Conservation (phyloP, 2,329 filamentous ascomycete genomes). For the Fonsecaea multimorphosa region DNA sequence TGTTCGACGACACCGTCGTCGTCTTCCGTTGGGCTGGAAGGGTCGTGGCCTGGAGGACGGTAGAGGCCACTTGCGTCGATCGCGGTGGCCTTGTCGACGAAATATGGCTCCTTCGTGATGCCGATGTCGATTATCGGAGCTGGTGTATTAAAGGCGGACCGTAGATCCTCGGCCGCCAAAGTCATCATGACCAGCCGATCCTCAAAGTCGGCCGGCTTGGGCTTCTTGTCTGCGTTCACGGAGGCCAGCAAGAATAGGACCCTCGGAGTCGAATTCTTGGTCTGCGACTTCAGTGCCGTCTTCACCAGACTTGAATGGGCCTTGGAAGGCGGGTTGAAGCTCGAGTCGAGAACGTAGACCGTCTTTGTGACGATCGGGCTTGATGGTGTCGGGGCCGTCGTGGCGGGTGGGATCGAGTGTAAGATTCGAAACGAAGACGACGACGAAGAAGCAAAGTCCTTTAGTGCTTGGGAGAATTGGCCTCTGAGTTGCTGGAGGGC, state of each 20-base stretch:
- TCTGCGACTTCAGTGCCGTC: slow-evolving; percentile 53
- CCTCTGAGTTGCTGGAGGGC: slow-evolving; percentile 25
- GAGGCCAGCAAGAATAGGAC: slow-evolving; percentile 67
- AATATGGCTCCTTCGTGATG: slow-evolving; percentile 56
- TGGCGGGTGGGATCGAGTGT: slow-evolving; percentile 21
- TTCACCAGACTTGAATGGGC: slow-evolving; percentile 64
- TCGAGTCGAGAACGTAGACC: slow-evolving; percentile 69
- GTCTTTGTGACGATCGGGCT: slow-evolving; percentile 22
- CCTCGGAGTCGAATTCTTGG: slow-evolving; percentile 50
- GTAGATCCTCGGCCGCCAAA: slow-evolving; percentile 53
- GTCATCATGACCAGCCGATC: slow-evolving; percentile 58
- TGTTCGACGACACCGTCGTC: slow-evolving; percentile 44
- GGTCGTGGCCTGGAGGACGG: slow-evolving; percentile 29
- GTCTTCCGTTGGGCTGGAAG: background rate
- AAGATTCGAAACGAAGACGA: slow-evolving; percentile 30
- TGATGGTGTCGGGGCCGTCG: slow-evolving; percentile 19
- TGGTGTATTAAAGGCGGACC: background rate
- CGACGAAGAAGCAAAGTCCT: slow-evolving; percentile 31
- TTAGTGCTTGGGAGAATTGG: slow-evolving; percentile 29
- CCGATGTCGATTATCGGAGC: slow-evolving; percentile 54
- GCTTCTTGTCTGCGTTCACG: slow-evolving; percentile 69
- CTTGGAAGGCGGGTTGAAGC: slow-evolving; percentile 68
- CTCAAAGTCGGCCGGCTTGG: slow-evolving; percentile 56
- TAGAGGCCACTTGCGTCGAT: slow-evolving; percentile 50
- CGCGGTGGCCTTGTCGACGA: slow-evolving; percentile 54